Percentiles rank a stretch among this genome's conserved stretches.
Evolutionary conservation across 2,329 filamentous ascomycete genomes (phyloP).

Genomic region (Beauveria sp.): DNA sequence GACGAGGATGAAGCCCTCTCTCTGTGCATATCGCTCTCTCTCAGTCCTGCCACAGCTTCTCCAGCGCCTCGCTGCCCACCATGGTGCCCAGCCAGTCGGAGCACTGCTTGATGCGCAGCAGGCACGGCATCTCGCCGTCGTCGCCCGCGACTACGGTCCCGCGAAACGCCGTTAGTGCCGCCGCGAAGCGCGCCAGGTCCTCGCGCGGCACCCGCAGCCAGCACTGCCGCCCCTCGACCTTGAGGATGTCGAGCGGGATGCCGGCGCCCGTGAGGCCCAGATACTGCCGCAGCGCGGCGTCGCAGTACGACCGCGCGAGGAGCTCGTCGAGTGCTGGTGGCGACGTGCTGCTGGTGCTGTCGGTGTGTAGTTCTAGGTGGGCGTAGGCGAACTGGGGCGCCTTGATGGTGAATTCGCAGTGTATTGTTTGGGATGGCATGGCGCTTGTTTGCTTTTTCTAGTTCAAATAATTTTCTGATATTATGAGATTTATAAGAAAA

Average conservation of each 20-base stretch:
- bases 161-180: slow-evolving; percentile 58
- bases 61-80: slow-evolving; percentile 37
- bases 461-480: neutral
- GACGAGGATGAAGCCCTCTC: neutral
- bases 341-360: slow-evolving; percentile 21
- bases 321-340: slow-evolving; percentile 46
- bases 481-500: neutral
- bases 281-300: slow-evolving; percentile 57
- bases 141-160: slow-evolving; percentile 34
- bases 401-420: slow-evolving; percentile 36
- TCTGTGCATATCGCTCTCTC: neutral
- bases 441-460: neutral
- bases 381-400: slow-evolving; percentile 48
- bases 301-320: slow-evolving; percentile 55
- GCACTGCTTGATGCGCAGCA: slow-evolving; percentile 47
- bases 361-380: slow-evolving; percentile 38
- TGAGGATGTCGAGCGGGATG: slow-evolving; percentile 64
- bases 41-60: slow-evolving; percentile 35
- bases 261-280: slow-evolving; percentile 61
- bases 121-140: slow-evolving; percentile 31
- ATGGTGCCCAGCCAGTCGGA: slow-evolving; percentile 59
- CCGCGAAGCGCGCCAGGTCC: slow-evolving; percentile 53
- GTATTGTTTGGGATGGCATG: neutral
- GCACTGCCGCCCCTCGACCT: slow-evolving; percentile 44
- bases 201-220: slow-evolving; percentile 59